These are phyloP conservation scores for Leccinum boreale DNA, from an alignment of 768 basidiomycete genomes.

Conservation along the genomic window DNA sequence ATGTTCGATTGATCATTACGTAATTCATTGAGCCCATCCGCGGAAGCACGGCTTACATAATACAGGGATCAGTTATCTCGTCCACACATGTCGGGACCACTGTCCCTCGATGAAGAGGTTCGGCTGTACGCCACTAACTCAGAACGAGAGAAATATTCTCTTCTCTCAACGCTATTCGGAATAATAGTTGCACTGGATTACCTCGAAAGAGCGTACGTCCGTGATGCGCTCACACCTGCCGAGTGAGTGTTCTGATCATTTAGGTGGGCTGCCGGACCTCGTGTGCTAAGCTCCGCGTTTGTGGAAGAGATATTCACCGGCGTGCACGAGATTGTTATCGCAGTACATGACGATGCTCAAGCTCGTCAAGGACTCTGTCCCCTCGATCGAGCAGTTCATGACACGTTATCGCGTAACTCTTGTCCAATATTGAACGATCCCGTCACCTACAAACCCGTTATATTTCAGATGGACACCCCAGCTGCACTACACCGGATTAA, in stretches of 20 bases:
- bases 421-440: not conserved
- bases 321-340: slow-evolving; percentile 88
- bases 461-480: slow-evolving; percentile 81
- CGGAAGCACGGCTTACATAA: no score
- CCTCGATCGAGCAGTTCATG: slow-evolving; percentile 90
- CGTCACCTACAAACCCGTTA: not conserved
- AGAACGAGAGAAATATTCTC: slow-evolving; percentile 85
- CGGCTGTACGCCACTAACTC: slow-evolving; percentile 83
- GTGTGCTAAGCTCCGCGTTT: slow-evolving; percentile 6
- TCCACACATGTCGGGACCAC: slow-evolving; percentile 22
- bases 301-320: slow-evolving; percentile 85
- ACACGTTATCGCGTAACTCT: slow-evolving; percentile 64
- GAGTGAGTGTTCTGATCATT: slow-evolving; percentile 59
- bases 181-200: slow-evolving; percentile 92
- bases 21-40: not conserved
- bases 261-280: not conserved
- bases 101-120: slow-evolving; percentile 88
- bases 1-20: not conserved
- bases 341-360: slow-evolving; percentile 98
- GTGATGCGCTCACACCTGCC: slow-evolving; percentile 85
- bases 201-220: slow-evolving; percentile 91
- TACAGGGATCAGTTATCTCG: not conserved
- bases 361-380: slow-evolving; percentile 86
- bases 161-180: slow-evolving; percentile 85
- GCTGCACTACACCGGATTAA: slow-evolving; percentile 88